phyloP scores from a whole-genome alignment of 2,329 filamentous ascomycete genomes.

The Trichoderma lentiforme region DNA sequence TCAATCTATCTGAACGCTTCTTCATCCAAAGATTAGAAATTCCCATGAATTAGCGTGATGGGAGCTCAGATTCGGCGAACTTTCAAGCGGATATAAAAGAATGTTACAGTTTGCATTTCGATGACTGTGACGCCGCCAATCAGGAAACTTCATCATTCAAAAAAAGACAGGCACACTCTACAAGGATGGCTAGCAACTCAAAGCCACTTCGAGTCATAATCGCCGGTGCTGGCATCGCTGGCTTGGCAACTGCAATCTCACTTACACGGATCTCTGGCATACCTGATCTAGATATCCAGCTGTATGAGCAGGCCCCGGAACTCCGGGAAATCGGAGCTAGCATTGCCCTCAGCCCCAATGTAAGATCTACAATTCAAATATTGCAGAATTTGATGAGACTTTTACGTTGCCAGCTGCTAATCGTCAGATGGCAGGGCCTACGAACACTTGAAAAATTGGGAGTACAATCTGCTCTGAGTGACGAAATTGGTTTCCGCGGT shows the following conservation, averaged over 20 bases:
- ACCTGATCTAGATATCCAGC: slow-evolving; percentile 35
- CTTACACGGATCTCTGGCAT: slow-evolving; percentile 39
- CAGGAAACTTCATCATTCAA: background rate
- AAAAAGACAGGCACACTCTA: background rate
- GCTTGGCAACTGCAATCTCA: slow-evolving; percentile 45
- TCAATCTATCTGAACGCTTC: background rate
- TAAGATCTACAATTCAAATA: background rate
- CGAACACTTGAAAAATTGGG: slow-evolving; percentile 49
- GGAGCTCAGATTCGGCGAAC: background rate
- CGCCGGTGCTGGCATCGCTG: slow-evolving; percentile 28
- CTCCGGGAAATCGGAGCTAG: slow-evolving; percentile 46
- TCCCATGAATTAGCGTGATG: background rate
- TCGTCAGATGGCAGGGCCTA: slow-evolving; percentile 32
- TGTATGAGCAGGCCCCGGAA: slow-evolving; percentile 47
- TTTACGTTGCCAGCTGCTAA: background rate
- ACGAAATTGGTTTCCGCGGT: slow-evolving; percentile 40
- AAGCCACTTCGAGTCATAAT: slow-evolving; percentile 18
- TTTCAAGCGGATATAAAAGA: background rate
- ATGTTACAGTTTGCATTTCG: background rate
- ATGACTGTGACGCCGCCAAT: background rate
- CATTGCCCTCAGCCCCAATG: slow-evolving; percentile 48
- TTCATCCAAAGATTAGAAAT: background rate
- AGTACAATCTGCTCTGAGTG: slow-evolving; percentile 41
- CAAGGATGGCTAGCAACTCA: background rate
- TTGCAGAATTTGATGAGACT: slow-evolving; percentile 18